Percentiles rank a stretch among this genome's conserved stretches.
These are phyloP conservation scores for Rubus idaeus DNA, from an alignment of 306 rosid genomes.

Conservation along the genomic window DNA sequence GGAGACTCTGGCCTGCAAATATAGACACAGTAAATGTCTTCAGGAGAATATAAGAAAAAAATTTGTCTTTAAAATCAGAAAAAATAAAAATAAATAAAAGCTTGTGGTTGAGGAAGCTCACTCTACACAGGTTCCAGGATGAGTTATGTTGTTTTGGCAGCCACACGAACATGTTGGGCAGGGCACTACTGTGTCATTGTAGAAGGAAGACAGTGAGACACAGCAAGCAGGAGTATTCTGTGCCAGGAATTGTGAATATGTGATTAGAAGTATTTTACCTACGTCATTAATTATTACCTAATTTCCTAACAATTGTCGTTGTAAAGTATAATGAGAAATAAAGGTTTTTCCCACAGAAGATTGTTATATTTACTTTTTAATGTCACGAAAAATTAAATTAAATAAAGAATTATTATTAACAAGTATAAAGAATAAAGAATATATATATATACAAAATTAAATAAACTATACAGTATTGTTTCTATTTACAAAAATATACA, in stretches of 20 bases:
- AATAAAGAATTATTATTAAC: no score
- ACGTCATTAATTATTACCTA: no score
- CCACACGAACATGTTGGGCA: constrained; percentile 83
- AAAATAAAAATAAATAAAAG: constrained; percentile 4
- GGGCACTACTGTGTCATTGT: constrained; percentile 69
- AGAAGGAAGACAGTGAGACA: constrained; percentile 85
- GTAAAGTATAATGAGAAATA: no score
- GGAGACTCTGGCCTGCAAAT: constrained; percentile 56
- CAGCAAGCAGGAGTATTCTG: constrained; percentile 76
- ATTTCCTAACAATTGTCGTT: no score
- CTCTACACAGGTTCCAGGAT: constrained; percentile 67
- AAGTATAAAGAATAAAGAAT: no score
- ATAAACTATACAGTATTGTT: no score
- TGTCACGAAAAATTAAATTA: no score
- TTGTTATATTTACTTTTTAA: no score
- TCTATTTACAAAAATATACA: no score
- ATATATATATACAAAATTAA: no score
- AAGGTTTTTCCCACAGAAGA: no score
- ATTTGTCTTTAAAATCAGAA: not conserved
- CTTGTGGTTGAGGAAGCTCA: constrained; percentile 36
- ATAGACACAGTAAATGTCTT: not conserved
- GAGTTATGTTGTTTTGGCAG: constrained; percentile 53
- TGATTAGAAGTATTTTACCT: no score
- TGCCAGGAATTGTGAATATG: constrained; percentile 85
- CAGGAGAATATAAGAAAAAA: constrained; percentile 6